Base-by-base conservation (phyloP, 1,284 basidiomycete species). In the Hemileccinum hortonii region DNA sequence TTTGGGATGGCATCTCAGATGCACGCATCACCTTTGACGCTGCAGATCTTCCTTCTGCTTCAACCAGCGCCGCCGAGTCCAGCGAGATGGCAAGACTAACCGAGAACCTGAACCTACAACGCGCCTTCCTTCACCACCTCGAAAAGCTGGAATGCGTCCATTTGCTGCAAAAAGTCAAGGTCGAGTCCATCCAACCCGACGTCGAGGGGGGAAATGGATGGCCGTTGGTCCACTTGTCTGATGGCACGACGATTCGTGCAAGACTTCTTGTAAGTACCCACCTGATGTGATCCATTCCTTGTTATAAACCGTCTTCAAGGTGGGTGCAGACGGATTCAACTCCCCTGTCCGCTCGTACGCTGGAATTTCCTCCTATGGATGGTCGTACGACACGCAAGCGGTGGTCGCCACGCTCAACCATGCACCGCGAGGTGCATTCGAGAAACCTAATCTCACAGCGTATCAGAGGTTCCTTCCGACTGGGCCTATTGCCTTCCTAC, bases 391-490 rank as follows among this genome's bases (percentile, higher is more conserved):
- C 54, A 88, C 90, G 0, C 90, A 92, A 61, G 95, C 91, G 8
- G 81, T 99, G 36, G 97, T 99, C 16, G 94, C 90, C 0, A 98
- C 94, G 0, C 79, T 99, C 59, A 67, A 78, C 43, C 90, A 95
- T 68, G 69, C 77, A 11, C 80, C 86, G 6, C 77, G 82, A 58
- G 74, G 78, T 6, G 69, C 78, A 18, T 81, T 82, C 58, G 75
- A 84, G 59, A 71, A 70, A 6, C 81, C 84, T 1, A 92, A 92
- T 64, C 86, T 84, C 18, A 91, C 87, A 1, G 95, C 94, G 0
- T 98, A 91, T 71, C 97, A 99, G 72, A 80, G 96, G 24, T 99
- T 99, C 76, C 81, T 99, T 30, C 91, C 95, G 1, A 94, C 93
- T 4, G 96, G 97, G 0, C 96, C 97, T 1, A 87, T 99, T 43